phyloP scores from a whole-genome alignment of 768 basidiomycete genomes.

The Sistotremastrum suecicum region DNA sequence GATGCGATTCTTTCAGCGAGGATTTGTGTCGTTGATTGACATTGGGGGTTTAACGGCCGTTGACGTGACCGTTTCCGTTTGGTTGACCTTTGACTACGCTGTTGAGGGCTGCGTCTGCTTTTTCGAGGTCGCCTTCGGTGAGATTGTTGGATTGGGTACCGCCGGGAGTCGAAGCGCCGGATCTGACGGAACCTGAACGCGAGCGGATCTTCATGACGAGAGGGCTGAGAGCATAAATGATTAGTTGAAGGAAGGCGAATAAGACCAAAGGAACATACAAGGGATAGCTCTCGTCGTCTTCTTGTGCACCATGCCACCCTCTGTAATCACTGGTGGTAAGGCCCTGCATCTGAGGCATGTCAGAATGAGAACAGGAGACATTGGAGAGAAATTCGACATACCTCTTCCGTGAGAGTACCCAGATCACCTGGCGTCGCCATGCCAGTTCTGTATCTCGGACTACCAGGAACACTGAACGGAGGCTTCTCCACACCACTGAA shows the following conservation, averaged over 20 bases:
- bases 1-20: no score
- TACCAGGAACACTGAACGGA: conserved; percentile 72
- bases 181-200: conserved; percentile 60
- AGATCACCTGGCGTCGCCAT: conserved; percentile 88
- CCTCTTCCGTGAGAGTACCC: conserved; percentile 80
- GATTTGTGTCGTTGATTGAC: neutral
- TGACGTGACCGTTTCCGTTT: conserved; percentile 9
- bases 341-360: conserved; percentile 56
- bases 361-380: conserved; percentile 1
- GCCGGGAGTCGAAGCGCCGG: conserved; percentile 74
- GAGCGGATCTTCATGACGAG: conserved; percentile 84
- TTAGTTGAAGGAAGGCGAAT: conserved; percentile 7
- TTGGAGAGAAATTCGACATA: conserved; percentile 11
- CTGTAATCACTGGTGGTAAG: conserved; percentile 80
- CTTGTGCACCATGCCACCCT: conserved; percentile 46
- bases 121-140: conserved; percentile 74
- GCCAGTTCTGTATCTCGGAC: conserved; percentile 68
- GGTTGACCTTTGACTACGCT: conserved; percentile 20
- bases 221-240: conserved; percentile 34
- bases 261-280: conserved; percentile 41
- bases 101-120: conserved; percentile 80
- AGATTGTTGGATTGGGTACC: conserved; percentile 67
- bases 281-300: conserved; percentile 83
- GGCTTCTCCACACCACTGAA: conserved; percentile 56
- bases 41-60: neutral